phyloP scores from a whole-genome alignment of 177 flowering plant genomes.

The Vitis hybrid region DNA sequence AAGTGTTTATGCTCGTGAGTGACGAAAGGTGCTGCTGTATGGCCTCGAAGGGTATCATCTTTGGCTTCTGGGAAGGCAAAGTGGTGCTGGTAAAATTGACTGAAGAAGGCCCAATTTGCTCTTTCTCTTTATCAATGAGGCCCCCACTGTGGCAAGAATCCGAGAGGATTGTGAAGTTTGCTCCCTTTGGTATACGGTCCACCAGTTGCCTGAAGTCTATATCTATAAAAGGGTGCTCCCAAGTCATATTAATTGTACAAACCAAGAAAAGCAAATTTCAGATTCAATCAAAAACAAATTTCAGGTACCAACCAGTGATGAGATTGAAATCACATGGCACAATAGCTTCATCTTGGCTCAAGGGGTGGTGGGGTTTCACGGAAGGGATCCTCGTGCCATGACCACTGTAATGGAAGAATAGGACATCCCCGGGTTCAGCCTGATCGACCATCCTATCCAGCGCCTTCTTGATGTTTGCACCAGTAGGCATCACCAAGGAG shows the following conservation, averaged over 20 bases:
- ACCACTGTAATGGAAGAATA: constrained; percentile 79
- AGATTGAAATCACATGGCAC: constrained; percentile 82
- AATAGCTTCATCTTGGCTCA: constrained; percentile 64
- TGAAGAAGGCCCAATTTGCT: constrained; percentile 70
- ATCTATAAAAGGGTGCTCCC: constrained; percentile 21
- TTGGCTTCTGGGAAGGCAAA: constrained; percentile 7
- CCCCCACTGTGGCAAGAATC: constrained; percentile 95
- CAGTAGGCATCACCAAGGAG: constrained; percentile 36
- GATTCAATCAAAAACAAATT: background rate
- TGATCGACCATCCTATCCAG: constrained; percentile 47
- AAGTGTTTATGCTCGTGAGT: constrained; percentile 40
- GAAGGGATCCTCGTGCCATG: constrained; percentile 72
- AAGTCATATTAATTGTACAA: no score
- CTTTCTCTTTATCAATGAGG: constrained; percentile 80
- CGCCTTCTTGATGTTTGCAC: constrained; percentile 46
- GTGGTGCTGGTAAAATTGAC: background rate
- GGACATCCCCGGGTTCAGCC: constrained; percentile 60
- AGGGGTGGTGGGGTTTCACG: constrained; percentile 16
- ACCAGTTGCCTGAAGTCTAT: constrained; percentile 65
- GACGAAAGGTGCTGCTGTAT: constrained; percentile 44
- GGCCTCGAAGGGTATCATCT: constrained; percentile 43
- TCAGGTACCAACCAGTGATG: constrained; percentile 59
- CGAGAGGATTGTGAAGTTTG: constrained; percentile 71
- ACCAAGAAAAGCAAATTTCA: no score
- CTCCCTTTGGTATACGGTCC: constrained; percentile 60